A percentile compares a stretch with the other conserved stretches of the same genome.
Evolutionary conservation across 2,329 filamentous ascomycete species (phyloP).

Genomic region (Fusarium oligoseptatum): DNA sequence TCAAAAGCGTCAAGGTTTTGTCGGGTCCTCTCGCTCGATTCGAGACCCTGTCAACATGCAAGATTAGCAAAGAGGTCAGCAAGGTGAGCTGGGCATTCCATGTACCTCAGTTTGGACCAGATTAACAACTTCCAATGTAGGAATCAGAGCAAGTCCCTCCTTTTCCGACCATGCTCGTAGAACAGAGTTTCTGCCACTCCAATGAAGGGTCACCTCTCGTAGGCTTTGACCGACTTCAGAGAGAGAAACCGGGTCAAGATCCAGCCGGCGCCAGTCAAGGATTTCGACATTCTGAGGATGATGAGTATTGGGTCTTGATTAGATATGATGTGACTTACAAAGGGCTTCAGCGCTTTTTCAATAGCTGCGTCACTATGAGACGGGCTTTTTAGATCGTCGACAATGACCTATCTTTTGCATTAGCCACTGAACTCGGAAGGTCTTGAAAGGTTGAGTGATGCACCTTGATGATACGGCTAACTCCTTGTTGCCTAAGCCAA

Average conservation of each 20-base stretch:
- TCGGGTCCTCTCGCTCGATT: slow-evolving; percentile 3
- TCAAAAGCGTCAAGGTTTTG: slow-evolving; percentile 4
- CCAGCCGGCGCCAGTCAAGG: slow-evolving; percentile 17
- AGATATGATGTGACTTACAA: background rate
- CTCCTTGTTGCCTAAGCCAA: background rate
- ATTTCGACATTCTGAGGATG: slow-evolving; percentile 9
- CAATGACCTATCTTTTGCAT: slow-evolving; percentile 2
- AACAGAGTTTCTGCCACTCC: slow-evolving; percentile 22
- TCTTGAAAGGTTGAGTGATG: background rate
- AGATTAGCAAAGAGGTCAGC: background rate
- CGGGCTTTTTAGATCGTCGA: slow-evolving; percentile 16
- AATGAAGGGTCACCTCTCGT: slow-evolving; percentile 18
- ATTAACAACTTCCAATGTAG: slow-evolving; percentile 6
- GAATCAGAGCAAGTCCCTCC: slow-evolving; percentile 9
- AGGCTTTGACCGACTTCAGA: background rate
- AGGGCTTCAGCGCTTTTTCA: slow-evolving; percentile 6
- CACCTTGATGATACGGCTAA: slow-evolving; percentile 19
- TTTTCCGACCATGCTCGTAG: slow-evolving; percentile 21
- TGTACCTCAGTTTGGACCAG: slow-evolving; percentile 11
- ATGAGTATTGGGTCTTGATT: background rate
- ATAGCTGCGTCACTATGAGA: slow-evolving; percentile 25
- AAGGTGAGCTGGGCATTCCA: background rate
- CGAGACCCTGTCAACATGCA: background rate
- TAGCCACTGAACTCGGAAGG: fast-evolving
- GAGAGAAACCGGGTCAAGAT: slow-evolving; percentile 5